These are phyloP conservation scores for Capniomyces stellatus DNA, from an alignment of 371 early-diverging fungal genomes.

Conservation along the genomic window DNA sequence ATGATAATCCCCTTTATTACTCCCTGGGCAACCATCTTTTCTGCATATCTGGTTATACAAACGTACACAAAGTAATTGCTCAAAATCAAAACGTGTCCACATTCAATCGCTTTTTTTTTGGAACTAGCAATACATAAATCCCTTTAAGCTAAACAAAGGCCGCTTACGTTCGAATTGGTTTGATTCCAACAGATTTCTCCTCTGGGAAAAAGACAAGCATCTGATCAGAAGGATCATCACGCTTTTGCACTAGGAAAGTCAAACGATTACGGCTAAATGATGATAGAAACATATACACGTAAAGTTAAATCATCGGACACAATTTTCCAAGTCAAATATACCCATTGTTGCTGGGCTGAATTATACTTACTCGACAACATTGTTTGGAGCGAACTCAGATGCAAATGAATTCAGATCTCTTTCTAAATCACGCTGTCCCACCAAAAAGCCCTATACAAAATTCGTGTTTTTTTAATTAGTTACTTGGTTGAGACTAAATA, in stretches of 20 bases:
- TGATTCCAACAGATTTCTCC: constrained; percentile 75
- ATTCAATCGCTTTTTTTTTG: neutral
- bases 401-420: constrained; percentile 71
- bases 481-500: neutral
- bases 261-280: constrained; percentile 38
- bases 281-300: no score
- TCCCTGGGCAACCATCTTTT: constrained; percentile 57
- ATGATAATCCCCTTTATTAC: constrained; percentile 73
- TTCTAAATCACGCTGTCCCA: constrained; percentile 59
- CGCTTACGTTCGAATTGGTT: constrained; percentile 65
- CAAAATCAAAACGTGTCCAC: neutral
- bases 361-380: constrained; percentile 39
- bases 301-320: no score
- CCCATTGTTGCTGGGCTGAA: neutral
- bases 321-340: no score
- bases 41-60: constrained; percentile 13
- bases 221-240: constrained; percentile 63
- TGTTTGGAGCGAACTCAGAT: constrained; percentile 40
- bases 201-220: constrained; percentile 84
- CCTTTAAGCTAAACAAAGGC: neutral
- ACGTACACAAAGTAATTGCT: constrained; percentile 27
- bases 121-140: constrained; percentile 1
- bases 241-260: constrained; percentile 73
- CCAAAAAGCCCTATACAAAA: constrained; percentile 76
- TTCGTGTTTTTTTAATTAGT: neutral